A percentile compares a stretch with the other conserved stretches of the same genome.
phyloP scores from a whole-genome alignment of 768 basidiomycete genomes.

The Termitomyces sp. region DNA sequence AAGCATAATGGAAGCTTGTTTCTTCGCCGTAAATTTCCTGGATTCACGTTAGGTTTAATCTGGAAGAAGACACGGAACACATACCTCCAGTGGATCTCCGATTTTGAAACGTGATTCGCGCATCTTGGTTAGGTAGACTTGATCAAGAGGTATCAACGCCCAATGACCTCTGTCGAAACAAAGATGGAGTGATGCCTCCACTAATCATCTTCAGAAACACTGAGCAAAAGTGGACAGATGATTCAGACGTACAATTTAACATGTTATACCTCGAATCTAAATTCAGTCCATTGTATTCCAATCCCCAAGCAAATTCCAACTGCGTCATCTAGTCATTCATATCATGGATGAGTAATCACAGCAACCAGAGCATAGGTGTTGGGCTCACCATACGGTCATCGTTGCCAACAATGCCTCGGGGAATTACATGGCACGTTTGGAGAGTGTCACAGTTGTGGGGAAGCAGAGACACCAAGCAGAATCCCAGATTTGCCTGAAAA shows the following conservation, averaged over 20 bases:
- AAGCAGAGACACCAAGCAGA: not conserved
- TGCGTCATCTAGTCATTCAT: not conserved
- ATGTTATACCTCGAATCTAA: not conserved
- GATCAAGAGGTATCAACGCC: not conserved
- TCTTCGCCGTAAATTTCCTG: not conserved
- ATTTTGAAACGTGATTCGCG: not conserved
- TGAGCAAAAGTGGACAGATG: not conserved
- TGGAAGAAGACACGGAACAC: not conserved
- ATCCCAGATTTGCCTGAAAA: not conserved
- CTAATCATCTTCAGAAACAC: not conserved
- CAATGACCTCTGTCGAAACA: not conserved
- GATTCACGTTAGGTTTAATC: not conserved
- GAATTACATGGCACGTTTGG: not conserved
- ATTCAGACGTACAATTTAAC: not conserved
- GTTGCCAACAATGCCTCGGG: not conserved
- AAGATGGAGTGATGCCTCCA: not conserved
- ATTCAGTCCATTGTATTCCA: not conserved
- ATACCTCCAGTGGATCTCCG: not conserved
- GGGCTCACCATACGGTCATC: not conserved
- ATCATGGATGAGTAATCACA: not conserved
- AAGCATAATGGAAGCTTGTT: not conserved
- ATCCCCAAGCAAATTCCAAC: not conserved
- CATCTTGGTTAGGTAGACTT: not conserved
- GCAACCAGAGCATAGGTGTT: not conserved
- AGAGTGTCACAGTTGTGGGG: not conserved